Evolutionary conservation across 176 grass and related monocot species (phyloP).

Genomic region (Oryza officinalis): DNA sequence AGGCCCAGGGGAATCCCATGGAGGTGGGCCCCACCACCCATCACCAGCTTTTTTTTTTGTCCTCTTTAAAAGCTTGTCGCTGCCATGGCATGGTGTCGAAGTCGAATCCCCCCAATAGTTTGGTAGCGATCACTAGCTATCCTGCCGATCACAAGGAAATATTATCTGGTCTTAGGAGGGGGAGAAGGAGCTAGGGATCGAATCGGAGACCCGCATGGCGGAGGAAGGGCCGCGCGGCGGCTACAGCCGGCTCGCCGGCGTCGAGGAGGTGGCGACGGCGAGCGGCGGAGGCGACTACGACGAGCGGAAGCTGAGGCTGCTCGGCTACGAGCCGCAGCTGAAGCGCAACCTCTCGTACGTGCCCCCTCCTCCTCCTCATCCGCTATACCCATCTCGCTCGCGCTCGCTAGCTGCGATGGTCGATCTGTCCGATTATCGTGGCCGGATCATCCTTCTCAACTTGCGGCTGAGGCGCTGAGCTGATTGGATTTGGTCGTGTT

Average conservation of each 20-base stretch:
- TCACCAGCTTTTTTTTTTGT: too few relatives aligned
- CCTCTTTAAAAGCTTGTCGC: background rate
- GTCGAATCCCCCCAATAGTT: background rate
- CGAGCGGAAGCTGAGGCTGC: conserved; percentile 43
- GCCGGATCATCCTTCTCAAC: background rate
- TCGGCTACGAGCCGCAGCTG: conserved; percentile 84
- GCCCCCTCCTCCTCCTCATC: background rate
- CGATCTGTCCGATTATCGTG: background rate
- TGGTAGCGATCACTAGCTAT: background rate
- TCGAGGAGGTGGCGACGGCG: background rate
- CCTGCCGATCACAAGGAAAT: background rate
- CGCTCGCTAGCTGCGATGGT: too few relatives aligned
- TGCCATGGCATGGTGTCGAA: background rate
- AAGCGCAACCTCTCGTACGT: conserved; percentile 78
- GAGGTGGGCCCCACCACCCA: background rate
- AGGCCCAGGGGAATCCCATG: background rate
- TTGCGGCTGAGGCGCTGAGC: background rate
- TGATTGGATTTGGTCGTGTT: background rate
- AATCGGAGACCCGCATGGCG: background rate
- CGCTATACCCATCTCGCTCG: background rate
- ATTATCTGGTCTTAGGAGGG: background rate
- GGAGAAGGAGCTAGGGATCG: background rate
- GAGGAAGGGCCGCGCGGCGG: conserved; percentile 1
- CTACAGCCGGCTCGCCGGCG: conserved; percentile 47
- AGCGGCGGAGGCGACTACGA: conserved; percentile 13